Evolutionary conservation across 345 rosid genomes (phyloP), one percentile per base, ranked within the genome.

Genomic region (Cardiospermum halicacabum): DNA sequence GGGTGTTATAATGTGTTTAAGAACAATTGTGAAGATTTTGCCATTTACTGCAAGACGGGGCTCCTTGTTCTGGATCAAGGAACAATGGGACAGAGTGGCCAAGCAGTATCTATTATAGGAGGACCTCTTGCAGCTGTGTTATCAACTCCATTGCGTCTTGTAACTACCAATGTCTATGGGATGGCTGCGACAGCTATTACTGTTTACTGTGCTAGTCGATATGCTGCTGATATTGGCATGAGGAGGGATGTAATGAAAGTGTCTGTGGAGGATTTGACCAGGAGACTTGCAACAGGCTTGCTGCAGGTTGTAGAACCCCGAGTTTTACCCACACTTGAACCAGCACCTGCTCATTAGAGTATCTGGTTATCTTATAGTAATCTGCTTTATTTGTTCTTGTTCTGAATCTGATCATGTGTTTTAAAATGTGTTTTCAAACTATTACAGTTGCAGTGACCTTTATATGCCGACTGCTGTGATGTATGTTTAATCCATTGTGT

Each of bases 21-120:
- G 74, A 91, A 91, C 78, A 91, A 84, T 74, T 83, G 96, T 25
- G 96, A 91, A 74, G 91, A 94, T 58, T 87, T 88, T 9, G 78
- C 99, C 0, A 84, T 88, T 43, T 88, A 94, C 63, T 94, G 95
- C 78, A 90, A 87, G 73, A 90, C 95, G 0, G 96, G 95, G 12
- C 77, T 88, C 25, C 83, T 91, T 11, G 86, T 91, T 50, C 54
- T 85, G 40, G 80, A 74, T 24, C 81, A 85, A 64, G 69, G 75
- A 51, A 70, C 84, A 49, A 78, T 87, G 68, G 95, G 95, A 36
- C 96, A 85, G 75, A 92, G 98, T 12, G 97, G 98, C 55, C 98
- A 88, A 56, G 87, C 94, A 0, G 86, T 74, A 28, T 91, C 97
- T 3, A 83, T 83, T 21, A 75, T 87, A 12, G 91, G 95, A 0